phyloP scores from a whole-genome alignment of 768 basidiomycete genomes.

The Antrodiella citrinella region DNA sequence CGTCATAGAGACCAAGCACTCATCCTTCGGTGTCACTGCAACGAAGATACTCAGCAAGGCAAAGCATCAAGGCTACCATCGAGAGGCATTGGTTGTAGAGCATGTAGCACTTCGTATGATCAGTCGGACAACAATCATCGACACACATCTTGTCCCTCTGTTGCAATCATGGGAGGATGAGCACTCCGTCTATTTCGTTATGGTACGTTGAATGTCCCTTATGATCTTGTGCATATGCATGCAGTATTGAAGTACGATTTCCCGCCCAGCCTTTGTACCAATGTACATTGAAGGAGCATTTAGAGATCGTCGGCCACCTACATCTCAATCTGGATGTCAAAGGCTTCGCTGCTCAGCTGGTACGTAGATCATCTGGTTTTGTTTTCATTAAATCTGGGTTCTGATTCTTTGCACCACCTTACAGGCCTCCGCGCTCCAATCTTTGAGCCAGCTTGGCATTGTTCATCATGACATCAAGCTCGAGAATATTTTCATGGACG shows the following conservation, averaged over 20 bases:
- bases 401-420: not conserved
- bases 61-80: not conserved
- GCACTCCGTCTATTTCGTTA: not conserved
- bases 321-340: too few species aligned
- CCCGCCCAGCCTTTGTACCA: not conserved
- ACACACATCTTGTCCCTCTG: not conserved
- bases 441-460: slow-evolving; percentile 42
- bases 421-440: slow-evolving; percentile 20
- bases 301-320: too few species aligned
- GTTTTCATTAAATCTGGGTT: too few species aligned
- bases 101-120: not conserved
- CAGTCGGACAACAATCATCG: not conserved
- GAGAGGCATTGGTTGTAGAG: not conserved
- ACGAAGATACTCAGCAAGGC: not conserved
- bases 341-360: too few species aligned
- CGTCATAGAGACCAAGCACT: not conserved
- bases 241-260: too few species aligned
- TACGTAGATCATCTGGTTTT: too few species aligned
- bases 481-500: slow-evolving; percentile 35
- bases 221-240: too few species aligned
- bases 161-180: not conserved
- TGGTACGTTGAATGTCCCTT: too few species aligned
- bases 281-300: not conserved
- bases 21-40: not conserved
- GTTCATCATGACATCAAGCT: slow-evolving; percentile 54